Evolutionary conservation across 2,329 filamentous ascomycete species (phyloP).

Genomic region (Talaromyces sp.): DNA sequence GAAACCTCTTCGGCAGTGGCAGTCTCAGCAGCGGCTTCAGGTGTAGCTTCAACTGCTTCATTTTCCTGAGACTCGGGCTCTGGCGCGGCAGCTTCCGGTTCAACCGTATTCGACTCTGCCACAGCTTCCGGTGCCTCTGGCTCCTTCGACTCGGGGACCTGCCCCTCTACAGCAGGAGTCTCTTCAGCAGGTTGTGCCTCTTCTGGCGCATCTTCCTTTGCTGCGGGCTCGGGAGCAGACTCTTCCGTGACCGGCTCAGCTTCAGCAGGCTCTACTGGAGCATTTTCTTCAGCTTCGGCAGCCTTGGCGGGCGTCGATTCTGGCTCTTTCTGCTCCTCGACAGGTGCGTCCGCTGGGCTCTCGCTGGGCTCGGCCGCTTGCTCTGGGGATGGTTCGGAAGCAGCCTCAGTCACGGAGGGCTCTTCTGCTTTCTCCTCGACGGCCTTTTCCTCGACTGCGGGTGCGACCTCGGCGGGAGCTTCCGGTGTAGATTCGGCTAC

Average conservation of each 20-base stretch:
- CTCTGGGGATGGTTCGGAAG: not conserved
- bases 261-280: not conserved
- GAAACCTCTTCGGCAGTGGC: not conserved
- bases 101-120: not conserved
- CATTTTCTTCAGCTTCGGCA: constrained; percentile 1
- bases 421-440: constrained; percentile 1
- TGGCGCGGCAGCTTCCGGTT: not conserved
- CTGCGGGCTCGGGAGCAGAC: not conserved
- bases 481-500: constrained; percentile 1
- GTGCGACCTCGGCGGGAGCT: not conserved
- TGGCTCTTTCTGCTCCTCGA: not conserved
- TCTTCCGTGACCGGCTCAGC: not conserved
- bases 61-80: not conserved
- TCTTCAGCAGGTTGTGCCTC: not conserved
- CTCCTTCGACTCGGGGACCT: not conserved
- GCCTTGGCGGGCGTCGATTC: not conserved
- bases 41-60: not conserved
- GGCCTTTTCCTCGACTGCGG: not conserved
- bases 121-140: not conserved
- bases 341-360: not conserved
- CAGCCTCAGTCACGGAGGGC: not conserved
- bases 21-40: not conserved
- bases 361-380: not conserved
- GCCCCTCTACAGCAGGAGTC: constrained; percentile 2
- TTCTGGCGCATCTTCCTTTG: not conserved